Evolutionary conservation across 2,329 filamentous ascomycete species (phyloP).

Genomic region (Colletotrichum sp.): DNA sequence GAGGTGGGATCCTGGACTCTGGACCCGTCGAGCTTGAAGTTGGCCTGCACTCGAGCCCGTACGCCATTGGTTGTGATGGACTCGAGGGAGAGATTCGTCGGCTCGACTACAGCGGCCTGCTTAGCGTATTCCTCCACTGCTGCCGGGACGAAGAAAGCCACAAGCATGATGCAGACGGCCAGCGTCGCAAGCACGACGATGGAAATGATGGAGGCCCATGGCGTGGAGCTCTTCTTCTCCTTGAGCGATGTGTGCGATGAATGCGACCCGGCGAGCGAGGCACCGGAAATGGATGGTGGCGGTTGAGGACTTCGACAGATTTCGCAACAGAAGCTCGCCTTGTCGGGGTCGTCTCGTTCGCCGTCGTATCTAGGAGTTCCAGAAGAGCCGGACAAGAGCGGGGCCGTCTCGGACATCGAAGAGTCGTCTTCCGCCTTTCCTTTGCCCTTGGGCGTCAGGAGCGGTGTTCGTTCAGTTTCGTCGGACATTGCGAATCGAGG

Average conservation of each 20-base stretch:
- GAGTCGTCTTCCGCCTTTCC: constrained; percentile 27
- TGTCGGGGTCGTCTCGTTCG: constrained; percentile 32
- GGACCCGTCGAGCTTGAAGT: constrained; percentile 79
- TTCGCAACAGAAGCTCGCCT: not conserved
- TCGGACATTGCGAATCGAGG: constrained; percentile 39
- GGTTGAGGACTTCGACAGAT: constrained; percentile 22
- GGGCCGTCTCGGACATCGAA: constrained; percentile 50
- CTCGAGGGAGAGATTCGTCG: constrained; percentile 83
- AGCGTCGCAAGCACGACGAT: constrained; percentile 68
- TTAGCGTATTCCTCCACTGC: constrained; percentile 86
- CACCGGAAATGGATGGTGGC: not conserved
- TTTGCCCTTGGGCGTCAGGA: constrained; percentile 41
- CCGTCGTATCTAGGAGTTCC: constrained; percentile 43
- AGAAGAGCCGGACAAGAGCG: constrained; percentile 48
- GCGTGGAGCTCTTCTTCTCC: constrained; percentile 43
- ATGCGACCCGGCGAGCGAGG: constrained; percentile 20
- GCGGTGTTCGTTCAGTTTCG: constrained; percentile 48
- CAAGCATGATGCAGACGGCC: constrained; percentile 71
- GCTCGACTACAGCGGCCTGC: constrained; percentile 80
- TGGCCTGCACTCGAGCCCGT: constrained; percentile 79
- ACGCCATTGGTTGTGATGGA: constrained; percentile 82
- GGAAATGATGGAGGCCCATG: constrained; percentile 83
- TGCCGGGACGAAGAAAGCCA: constrained; percentile 82
- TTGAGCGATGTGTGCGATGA: constrained; percentile 22
- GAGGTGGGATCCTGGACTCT: constrained; percentile 75